Percentiles rank a stretch among this genome's conserved stretches.
phyloP scores from a whole-genome alignment of 2,329 filamentous ascomycete genomes.

The Diaporthe citrichinensis region DNA sequence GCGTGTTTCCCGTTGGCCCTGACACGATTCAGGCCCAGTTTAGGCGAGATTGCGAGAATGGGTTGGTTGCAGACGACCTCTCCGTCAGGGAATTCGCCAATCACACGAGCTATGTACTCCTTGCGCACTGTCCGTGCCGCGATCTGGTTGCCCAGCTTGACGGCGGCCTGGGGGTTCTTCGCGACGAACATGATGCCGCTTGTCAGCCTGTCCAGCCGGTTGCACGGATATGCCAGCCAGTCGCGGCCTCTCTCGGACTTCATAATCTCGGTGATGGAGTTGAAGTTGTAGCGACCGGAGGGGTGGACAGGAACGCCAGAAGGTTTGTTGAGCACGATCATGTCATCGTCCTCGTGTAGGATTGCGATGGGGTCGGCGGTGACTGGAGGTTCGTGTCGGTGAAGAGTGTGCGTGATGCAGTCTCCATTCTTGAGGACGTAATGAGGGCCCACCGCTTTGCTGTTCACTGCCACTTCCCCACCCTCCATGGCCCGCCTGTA shows the following conservation, averaged over 20 bases:
- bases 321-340: slow-evolving; percentile 98
- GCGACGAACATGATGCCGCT: slow-evolving; percentile 99
- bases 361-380: slow-evolving; percentile 84
- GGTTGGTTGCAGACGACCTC: slow-evolving; percentile 94
- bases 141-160: slow-evolving; percentile 82
- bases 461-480: slow-evolving; percentile 86
- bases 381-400: slow-evolving; percentile 95
- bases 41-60: slow-evolving; percentile 93
- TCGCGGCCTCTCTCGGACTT: slow-evolving; percentile 75
- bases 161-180: slow-evolving; percentile 86
- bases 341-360: slow-evolving; percentile 91
- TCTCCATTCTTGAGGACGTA: slow-evolving; percentile 90
- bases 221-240: slow-evolving; percentile 80
- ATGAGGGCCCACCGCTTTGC: slow-evolving; percentile 75
- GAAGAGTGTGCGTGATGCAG: slow-evolving; percentile 90
- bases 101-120: slow-evolving; percentile 93
- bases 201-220: slow-evolving; percentile 92
- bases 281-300: slow-evolving; percentile 95
- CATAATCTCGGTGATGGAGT: slow-evolving; percentile 95
- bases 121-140: slow-evolving; percentile 87
- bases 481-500: slow-evolving; percentile 87
- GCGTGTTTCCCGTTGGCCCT: slow-evolving; percentile 92
- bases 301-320: slow-evolving; percentile 95
- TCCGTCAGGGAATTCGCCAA: slow-evolving; percentile 91
- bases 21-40: slow-evolving; percentile 94